Evolutionary conservation across 2,329 filamentous ascomycete species (phyloP).

Genomic region (Mollisiaceae sp.): DNA sequence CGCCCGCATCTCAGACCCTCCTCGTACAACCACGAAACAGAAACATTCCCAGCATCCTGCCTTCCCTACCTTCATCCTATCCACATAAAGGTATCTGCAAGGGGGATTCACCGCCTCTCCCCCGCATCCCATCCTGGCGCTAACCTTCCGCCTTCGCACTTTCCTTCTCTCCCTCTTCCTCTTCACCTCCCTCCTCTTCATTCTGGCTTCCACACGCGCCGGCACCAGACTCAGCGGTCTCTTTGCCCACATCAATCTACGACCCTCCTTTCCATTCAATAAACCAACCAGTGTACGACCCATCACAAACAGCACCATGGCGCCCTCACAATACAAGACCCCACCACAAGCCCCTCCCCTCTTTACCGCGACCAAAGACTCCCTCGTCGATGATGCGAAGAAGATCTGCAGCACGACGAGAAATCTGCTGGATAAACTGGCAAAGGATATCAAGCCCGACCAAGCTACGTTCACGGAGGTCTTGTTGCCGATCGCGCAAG

Average conservation of each 20-base stretch:
- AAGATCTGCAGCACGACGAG: slow-evolving; percentile 59
- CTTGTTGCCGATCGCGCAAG: slow-evolving; percentile 70
- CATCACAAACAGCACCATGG: slow-evolving; percentile 64
- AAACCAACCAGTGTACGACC: slow-evolving; percentile 26
- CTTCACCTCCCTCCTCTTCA: slow-evolving; percentile 61
- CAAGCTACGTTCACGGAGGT: slow-evolving; percentile 58
- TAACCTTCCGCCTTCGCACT: slow-evolving; percentile 43
- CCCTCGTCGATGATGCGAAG: slow-evolving; percentile 70
- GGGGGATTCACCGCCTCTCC: slow-evolving; percentile 17
- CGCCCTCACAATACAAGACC: slow-evolving; percentile 68
- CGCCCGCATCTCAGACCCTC: background rate
- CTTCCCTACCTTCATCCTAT: background rate
- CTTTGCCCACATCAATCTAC: slow-evolving; percentile 56
- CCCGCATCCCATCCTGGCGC: slow-evolving; percentile 47
- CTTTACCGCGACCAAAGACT: slow-evolving; percentile 76
- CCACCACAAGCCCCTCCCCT: slow-evolving; percentile 79
- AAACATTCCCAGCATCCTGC: background rate
- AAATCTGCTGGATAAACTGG: slow-evolving; percentile 49
- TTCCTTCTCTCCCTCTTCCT: slow-evolving; percentile 59
- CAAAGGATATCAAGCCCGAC: slow-evolving; percentile 57
- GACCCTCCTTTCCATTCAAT: slow-evolving; percentile 37
- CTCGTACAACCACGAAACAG: background rate
- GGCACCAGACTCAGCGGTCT: slow-evolving; percentile 59
- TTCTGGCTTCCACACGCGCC: slow-evolving; percentile 64
- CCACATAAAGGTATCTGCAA: background rate